Conservation (phyloP, 1,284 basidiomycete genomes). For the Moesziomyces parantarcticus region DNA sequence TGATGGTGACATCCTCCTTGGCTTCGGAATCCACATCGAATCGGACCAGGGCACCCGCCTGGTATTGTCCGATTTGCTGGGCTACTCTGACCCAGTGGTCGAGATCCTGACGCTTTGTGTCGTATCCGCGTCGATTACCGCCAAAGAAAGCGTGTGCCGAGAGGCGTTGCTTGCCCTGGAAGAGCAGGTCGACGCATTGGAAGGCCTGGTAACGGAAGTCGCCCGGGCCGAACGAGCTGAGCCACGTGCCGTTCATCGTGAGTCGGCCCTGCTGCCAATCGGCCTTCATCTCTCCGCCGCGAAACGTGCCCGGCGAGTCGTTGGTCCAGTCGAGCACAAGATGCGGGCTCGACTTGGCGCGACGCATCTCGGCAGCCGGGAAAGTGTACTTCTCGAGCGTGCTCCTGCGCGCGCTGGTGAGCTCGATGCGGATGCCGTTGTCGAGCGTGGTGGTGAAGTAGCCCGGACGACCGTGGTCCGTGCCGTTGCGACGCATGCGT, state of each 20-base stretch:
- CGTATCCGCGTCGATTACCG: constrained; percentile 51
- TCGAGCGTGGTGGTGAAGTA: constrained; percentile 59
- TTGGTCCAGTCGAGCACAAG: constrained; percentile 62
- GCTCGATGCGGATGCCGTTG: constrained; percentile 57
- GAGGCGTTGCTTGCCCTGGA: constrained; percentile 48
- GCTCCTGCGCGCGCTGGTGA: constrained; percentile 50
- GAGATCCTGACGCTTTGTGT: constrained; percentile 44
- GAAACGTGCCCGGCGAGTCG: constrained; percentile 55
- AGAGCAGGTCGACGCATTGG: constrained; percentile 54
- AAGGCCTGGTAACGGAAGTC: constrained; percentile 46
- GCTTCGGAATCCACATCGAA: constrained; percentile 13
- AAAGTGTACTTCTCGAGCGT: constrained; percentile 60
- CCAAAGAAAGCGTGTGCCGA: constrained; percentile 52
- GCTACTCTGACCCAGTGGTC: constrained; percentile 39
- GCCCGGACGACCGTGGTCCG: constrained; percentile 52
- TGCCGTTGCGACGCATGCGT: constrained; percentile 32
- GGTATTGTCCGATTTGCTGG: constrained; percentile 48
- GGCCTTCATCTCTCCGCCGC: constrained; percentile 45
- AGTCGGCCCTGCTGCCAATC: constrained; percentile 43
- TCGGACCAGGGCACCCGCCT: constrained; percentile 54
- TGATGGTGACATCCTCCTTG: constrained; percentile 31
- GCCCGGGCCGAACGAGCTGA: constrained; percentile 47
- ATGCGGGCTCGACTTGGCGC: constrained; percentile 31
- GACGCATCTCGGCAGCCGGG: constrained; percentile 27
- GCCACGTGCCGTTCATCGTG: constrained; percentile 55